phyloP scores from a whole-genome alignment of 1,284 basidiomycete species.

The Malassezia restricta region DNA sequence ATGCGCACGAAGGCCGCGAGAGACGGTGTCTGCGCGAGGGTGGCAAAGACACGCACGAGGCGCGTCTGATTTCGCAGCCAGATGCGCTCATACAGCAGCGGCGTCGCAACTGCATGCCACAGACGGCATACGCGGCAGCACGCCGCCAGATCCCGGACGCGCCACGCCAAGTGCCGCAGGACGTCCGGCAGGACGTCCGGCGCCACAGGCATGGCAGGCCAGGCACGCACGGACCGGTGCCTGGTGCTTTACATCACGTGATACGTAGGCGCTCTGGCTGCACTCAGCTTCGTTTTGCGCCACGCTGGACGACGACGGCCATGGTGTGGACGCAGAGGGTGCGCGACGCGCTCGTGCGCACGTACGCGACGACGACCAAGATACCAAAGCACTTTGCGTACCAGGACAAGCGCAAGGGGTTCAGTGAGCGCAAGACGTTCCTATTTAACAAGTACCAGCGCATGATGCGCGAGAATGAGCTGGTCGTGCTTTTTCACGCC shows the following conservation, averaged over 20 bases:
- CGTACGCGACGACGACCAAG: constrained; percentile 9
- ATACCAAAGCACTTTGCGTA: constrained; percentile 10
- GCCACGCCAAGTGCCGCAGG: constrained; percentile 23
- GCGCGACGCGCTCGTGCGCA: background rate
- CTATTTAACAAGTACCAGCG: constrained; percentile 12
- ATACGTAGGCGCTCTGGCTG: background rate
- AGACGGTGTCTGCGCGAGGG: constrained; percentile 19
- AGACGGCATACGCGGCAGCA: constrained; percentile 22
- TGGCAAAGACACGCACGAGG: constrained; percentile 28
- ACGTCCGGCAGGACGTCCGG: constrained; percentile 28
- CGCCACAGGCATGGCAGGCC: background rate
- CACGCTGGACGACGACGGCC: background rate
- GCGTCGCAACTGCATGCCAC: constrained; percentile 22
- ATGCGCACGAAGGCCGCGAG: constrained; percentile 25
- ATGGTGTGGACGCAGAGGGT: background rate
- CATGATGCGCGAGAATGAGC: constrained; percentile 10
- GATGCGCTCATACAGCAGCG: constrained; percentile 34
- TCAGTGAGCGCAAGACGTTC: constrained; percentile 14
- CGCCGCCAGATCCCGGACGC: constrained; percentile 27
- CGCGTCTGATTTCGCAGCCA: constrained; percentile 36
- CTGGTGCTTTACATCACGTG: constrained; percentile 8
- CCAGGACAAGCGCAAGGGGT: constrained; percentile 11
- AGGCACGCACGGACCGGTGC: background rate
- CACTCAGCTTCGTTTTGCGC: background rate
- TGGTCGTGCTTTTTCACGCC: constrained; percentile 5